A percentile compares a stretch with the other conserved stretches of the same genome.
Evolutionary conservation across 495 filamentous ascomycete species (phyloP).

Genomic region (Trichoderma virens): DNA sequence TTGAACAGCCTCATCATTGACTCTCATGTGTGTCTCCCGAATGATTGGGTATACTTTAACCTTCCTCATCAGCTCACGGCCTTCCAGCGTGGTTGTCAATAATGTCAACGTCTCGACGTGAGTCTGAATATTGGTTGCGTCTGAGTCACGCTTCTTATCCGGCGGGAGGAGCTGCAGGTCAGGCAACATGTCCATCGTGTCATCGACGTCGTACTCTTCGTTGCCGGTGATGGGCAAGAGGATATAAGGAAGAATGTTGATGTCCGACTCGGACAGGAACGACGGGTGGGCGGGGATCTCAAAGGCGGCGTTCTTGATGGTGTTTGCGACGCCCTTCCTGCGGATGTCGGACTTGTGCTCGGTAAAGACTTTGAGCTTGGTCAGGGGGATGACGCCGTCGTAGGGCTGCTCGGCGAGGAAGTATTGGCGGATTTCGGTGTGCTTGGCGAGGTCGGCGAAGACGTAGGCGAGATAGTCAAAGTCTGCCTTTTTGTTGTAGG

Average conservation of each 20-base stretch:
- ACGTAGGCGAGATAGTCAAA: slow-evolving; percentile 91
- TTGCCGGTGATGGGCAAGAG: slow-evolving; percentile 58
- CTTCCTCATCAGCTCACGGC: slow-evolving; percentile 61
- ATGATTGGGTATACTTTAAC: slow-evolving; percentile 86
- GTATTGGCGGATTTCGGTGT: slow-evolving; percentile 63
- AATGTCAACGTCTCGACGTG: slow-evolving; percentile 83
- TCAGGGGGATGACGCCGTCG: slow-evolving; percentile 70
- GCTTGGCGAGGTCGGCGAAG: slow-evolving; percentile 85
- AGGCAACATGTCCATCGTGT: slow-evolving; percentile 69
- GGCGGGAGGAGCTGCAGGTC: slow-evolving; percentile 83
- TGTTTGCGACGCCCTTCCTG: slow-evolving; percentile 81
- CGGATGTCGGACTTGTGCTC: slow-evolving; percentile 74
- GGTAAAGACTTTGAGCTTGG: slow-evolving; percentile 87
- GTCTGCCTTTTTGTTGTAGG: slow-evolving; percentile 76
- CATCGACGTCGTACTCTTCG: slow-evolving; percentile 61
- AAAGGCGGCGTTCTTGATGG: slow-evolving; percentile 80
- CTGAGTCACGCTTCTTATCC: slow-evolving; percentile 75
- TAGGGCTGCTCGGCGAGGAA: slow-evolving; percentile 67
- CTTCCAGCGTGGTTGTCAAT: slow-evolving; percentile 69
- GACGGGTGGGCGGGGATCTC: slow-evolving; percentile 61
- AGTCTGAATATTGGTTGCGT: slow-evolving; percentile 66
- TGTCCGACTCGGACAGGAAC: slow-evolving; percentile 59
- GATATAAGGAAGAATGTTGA: slow-evolving; percentile 80
- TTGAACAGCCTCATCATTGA: slow-evolving; percentile 71
- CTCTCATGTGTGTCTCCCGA: slow-evolving; percentile 71